Conservation (phyloP, 116 monocot species). For the Zostera marina region DNA sequence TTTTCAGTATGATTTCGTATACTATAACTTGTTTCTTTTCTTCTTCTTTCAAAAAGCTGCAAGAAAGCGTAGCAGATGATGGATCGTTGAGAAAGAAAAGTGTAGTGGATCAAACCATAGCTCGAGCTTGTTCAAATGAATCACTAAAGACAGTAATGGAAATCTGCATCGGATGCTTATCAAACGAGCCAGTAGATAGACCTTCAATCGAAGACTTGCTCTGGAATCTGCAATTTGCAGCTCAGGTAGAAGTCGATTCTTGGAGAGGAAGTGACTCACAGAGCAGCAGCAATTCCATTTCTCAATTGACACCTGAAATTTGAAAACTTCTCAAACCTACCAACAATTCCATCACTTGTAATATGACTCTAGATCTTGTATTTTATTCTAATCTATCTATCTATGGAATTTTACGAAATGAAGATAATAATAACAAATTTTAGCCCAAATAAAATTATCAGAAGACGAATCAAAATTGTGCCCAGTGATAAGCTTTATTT, state of each 20-base stretch:
- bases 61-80: slow-evolving; percentile 34
- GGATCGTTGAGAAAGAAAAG: slow-evolving; percentile 29
- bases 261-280: slow-evolving; percentile 53
- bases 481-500: too few species aligned
- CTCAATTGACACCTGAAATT: not conserved
- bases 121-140: slow-evolving; percentile 37
- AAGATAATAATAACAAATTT: too few species aligned
- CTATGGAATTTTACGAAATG: too few species aligned
- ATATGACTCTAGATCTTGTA: too few species aligned
- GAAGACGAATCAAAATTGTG: too few species aligned
- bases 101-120: slow-evolving; percentile 36
- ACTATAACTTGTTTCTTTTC: too few species aligned
- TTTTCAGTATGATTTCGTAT: too few species aligned
- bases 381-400: too few species aligned
- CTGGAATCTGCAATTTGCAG: slow-evolving; percentile 96
- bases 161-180: slow-evolving; percentile 62
- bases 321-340: too few species aligned
- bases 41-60: slow-evolving; percentile 21
- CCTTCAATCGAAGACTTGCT: slow-evolving; percentile 92
- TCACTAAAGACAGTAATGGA: slow-evolving; percentile 71
- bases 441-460: too few species aligned
- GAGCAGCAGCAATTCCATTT: slow-evolving; percentile 63
- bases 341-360: too few species aligned
- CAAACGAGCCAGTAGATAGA: slow-evolving; percentile 41
- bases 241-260: slow-evolving; percentile 76